A percentile compares a stretch with the other conserved stretches of the same genome.
phyloP scores from a whole-genome alignment of 2,329 filamentous ascomycete genomes.

The Talaromyces sp. region DNA sequence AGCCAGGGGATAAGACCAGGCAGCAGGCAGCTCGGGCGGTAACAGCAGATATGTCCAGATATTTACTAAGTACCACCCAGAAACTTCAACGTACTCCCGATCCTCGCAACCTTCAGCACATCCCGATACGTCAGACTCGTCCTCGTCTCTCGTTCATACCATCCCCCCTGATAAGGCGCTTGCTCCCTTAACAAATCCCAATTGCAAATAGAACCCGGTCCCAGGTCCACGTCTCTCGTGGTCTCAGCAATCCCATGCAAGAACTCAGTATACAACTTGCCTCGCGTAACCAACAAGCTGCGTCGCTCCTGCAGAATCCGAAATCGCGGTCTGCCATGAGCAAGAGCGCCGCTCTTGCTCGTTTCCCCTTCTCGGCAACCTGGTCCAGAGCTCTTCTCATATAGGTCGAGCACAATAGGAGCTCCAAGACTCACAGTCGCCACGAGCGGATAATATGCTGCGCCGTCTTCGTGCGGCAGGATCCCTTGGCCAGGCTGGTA shows the following conservation, averaged over 20 bases:
- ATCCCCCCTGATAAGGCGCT: conserved; percentile 41
- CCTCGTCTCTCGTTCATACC: conserved; percentile 54
- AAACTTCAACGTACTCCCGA: conserved; percentile 68
- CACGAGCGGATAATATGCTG: conserved; percentile 83
- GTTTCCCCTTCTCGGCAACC: not conserved
- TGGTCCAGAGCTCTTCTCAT: conserved; percentile 54
- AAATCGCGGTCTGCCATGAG: conserved; percentile 34
- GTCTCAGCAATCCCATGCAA: conserved; percentile 63
- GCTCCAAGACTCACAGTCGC: conserved; percentile 86
- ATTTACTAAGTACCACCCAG: conserved; percentile 27
- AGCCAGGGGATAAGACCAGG: too few species aligned
- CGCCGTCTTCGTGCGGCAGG: conserved; percentile 93
- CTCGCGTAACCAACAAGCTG: conserved; percentile 64
- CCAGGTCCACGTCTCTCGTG: conserved; percentile 66
- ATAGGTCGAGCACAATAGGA: conserved; percentile 76
- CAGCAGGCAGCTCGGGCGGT: too few species aligned
- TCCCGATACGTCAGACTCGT: conserved; percentile 74
- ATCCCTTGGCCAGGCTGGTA: conserved; percentile 89
- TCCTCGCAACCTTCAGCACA: conserved; percentile 77
- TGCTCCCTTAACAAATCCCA: conserved; percentile 58
- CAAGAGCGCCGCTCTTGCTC: not conserved
- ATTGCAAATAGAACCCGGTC: conserved; percentile 55
- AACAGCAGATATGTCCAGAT: too few species aligned
- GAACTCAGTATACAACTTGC: conserved; percentile 57
- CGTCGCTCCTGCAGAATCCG: conserved; percentile 81